These are phyloP conservation scores for Tulasnella sp. DNA, from an alignment of 768 basidiomycete genomes.

Conservation along the genomic window DNA sequence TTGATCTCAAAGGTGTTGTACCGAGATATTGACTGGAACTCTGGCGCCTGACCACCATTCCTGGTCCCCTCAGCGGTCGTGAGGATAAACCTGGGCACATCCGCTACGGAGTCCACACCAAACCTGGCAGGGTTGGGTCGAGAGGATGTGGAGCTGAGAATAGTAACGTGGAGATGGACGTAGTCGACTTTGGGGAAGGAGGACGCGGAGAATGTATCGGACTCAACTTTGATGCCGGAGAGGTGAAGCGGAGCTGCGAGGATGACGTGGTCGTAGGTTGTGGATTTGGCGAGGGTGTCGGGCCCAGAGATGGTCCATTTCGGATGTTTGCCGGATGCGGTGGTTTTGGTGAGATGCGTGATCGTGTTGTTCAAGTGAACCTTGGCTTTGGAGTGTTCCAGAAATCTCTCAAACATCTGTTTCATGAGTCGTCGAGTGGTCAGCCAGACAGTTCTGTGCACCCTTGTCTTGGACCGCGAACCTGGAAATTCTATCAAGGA, in stretches of 20 bases:
- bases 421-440: conserved; percentile 36
- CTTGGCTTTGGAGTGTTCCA: conserved; percentile 55
- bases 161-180: conserved; percentile 77
- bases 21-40: conserved; percentile 83
- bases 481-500: conserved; percentile 6
- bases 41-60: conserved; percentile 47
- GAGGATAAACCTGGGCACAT: conserved; percentile 53
- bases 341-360: conserved; percentile 7
- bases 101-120: conserved; percentile 34
- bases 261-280: conserved; percentile 58
- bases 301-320: conserved; percentile 1
- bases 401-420: conserved; percentile 72
- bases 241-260: conserved; percentile 79
- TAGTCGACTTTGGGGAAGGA: conserved; percentile 45
- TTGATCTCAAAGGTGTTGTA: conserved; percentile 39
- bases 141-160: conserved; percentile 66
- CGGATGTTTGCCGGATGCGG: background rate
- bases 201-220: background rate
- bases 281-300: background rate
- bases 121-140: conserved; percentile 59
- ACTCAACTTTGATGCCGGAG: conserved; percentile 42
- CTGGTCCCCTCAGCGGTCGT: conserved; percentile 50
- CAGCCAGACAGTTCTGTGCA: too few relatives aligned
- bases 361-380: conserved; percentile 58
- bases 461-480: background rate